These are phyloP conservation scores for Wickerhamiella australiensis DNA, from an alignment of 805 yeast genomes.

Conservation along the genomic window DNA sequence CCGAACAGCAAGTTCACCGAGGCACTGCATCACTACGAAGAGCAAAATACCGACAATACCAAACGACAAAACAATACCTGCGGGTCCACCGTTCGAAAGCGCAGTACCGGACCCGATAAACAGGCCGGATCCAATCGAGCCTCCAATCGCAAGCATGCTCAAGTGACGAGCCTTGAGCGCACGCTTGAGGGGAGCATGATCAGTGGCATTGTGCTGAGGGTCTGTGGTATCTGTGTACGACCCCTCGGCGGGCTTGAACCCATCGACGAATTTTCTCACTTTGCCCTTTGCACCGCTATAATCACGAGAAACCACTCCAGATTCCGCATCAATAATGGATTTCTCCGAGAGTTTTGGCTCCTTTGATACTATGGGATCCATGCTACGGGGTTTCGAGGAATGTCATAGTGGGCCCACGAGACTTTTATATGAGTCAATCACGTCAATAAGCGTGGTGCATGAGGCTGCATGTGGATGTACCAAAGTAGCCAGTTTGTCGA, in stretches of 20 bases:
- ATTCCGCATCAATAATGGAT: not conserved
- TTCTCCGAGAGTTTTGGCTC: not conserved
- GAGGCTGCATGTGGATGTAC: not conserved
- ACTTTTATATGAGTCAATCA: not conserved
- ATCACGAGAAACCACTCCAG: not conserved
- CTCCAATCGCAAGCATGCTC: slow-evolving; percentile 49
- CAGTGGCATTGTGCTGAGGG: slow-evolving; percentile 28
- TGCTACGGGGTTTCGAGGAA: not conserved
- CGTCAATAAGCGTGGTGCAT: not conserved
- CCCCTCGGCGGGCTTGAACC: slow-evolving; percentile 26
- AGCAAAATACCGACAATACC: slow-evolving; percentile 51
- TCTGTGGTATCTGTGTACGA: slow-evolving; percentile 27
- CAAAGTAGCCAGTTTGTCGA: not conserved
- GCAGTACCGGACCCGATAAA: slow-evolving; percentile 44
- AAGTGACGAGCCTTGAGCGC: slow-evolving; percentile 30
- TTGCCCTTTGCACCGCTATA: slow-evolving; percentile 5
- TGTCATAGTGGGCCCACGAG: not conserved
- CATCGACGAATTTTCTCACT: slow-evolving; percentile 8
- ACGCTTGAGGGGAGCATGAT: slow-evolving; percentile 46
- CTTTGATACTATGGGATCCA: not conserved
- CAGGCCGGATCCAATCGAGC: slow-evolving; percentile 71
- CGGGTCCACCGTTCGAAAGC: slow-evolving; percentile 40
- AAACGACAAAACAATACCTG: slow-evolving; percentile 48
- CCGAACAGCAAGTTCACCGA: slow-evolving; percentile 59
- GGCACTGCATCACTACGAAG: slow-evolving; percentile 48